These are phyloP conservation scores for Solanum etuberosum DNA, from an alignment of 257 asterid genomes.

Conservation along the genomic window DNA sequence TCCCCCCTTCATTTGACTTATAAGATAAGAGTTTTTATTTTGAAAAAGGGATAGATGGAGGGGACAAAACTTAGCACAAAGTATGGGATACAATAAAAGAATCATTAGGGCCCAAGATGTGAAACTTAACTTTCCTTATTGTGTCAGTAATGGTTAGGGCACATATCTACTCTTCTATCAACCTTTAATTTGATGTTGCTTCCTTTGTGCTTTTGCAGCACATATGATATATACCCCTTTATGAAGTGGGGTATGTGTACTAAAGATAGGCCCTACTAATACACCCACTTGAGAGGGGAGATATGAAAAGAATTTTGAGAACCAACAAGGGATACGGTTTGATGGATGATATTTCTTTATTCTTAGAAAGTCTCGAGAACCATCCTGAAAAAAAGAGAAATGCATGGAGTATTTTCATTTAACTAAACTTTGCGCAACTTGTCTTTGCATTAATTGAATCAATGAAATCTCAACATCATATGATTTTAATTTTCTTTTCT, in stretches of 20 bases:
- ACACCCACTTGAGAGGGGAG: background rate
- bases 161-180: background rate
- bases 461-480: background rate
- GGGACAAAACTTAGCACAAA: conserved; percentile 1
- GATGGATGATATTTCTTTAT: background rate
- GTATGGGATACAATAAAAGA: conserved; percentile 2
- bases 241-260: background rate
- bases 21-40: background rate
- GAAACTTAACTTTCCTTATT: conserved; percentile 1
- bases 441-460: background rate
- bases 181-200: background rate
- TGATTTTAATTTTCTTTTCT: background rate
- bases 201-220: background rate
- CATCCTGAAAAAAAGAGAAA: background rate
- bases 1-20: background rate
- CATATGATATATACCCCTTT: background rate
- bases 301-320: background rate
- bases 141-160: conserved; percentile 7
- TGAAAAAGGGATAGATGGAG: background rate
- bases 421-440: background rate
- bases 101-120: conserved; percentile 4
- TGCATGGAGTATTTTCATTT: background rate
- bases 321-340: background rate
- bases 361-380: background rate
- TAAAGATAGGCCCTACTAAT: background rate